Percentiles rank a stretch among this genome's conserved stretches.
Evolutionary conservation across 345 rosid genomes (phyloP).

Genomic region (Citrus australasica): DNA sequence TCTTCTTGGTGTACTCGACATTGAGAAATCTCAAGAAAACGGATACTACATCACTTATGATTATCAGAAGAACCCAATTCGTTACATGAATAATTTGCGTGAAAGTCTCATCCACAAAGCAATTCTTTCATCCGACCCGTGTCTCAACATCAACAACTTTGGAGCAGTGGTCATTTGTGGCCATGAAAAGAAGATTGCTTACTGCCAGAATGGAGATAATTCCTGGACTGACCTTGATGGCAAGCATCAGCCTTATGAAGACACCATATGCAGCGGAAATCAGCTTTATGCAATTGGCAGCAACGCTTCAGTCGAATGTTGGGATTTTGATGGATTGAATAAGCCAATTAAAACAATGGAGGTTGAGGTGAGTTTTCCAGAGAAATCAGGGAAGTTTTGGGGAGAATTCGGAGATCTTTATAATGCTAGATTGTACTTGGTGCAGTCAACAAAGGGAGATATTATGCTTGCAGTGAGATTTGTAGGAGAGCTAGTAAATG

Average conservation of each 20-base stretch:
- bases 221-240: constrained; percentile 4
- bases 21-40: not conserved
- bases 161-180: not conserved
- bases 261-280: not conserved
- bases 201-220: not conserved
- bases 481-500: constrained; percentile 17
- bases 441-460: constrained; percentile 10
- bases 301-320: not conserved
- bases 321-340: not conserved
- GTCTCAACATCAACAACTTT: not conserved
- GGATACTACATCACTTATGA: not conserved
- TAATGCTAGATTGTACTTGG: constrained; percentile 2
- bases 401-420: not conserved
- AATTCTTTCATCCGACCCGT: not conserved
- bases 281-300: not conserved
- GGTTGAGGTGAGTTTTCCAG: not conserved
- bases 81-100: not conserved
- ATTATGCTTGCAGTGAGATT: constrained; percentile 13
- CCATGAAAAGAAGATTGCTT: not conserved
- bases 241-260: not conserved
- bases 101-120: not conserved
- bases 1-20: not conserved
- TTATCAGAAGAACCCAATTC: not conserved
- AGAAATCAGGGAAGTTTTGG: not conserved
- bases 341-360: not conserved